These are phyloP conservation scores for Rhynchospora tenuis DNA, from an alignment of 176 grass and related monocot species.

Conservation along the genomic window DNA sequence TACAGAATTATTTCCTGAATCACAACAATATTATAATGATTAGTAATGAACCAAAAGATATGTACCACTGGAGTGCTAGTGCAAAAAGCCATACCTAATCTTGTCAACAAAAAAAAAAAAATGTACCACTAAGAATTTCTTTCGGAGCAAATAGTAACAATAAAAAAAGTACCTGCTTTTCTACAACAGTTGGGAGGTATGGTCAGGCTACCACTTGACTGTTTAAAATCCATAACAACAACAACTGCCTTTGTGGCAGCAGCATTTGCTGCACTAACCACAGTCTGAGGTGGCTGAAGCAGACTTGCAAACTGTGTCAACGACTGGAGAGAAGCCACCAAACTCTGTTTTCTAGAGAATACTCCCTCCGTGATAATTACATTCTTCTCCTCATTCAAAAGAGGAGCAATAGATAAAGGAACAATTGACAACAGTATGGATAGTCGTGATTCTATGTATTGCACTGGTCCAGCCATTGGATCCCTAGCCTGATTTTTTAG, in stretches of 20 bases:
- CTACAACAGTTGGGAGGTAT: background rate
- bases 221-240: slow-evolving; percentile 33
- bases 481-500: slow-evolving; percentile 56
- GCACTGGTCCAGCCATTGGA: slow-evolving; percentile 69
- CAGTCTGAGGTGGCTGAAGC: slow-evolving; percentile 68
- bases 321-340: slow-evolving; percentile 73
- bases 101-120: background rate
- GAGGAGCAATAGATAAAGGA: slow-evolving; percentile 54
- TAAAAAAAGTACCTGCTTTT: background rate
- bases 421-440: slow-evolving; percentile 76
- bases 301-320: slow-evolving; percentile 70
- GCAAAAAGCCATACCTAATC: too few relatives aligned
- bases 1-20: too few relatives aligned
- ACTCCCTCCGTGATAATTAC: slow-evolving; percentile 28
- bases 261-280: slow-evolving; percentile 58
- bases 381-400: slow-evolving; percentile 66
- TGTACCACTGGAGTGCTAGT: too few relatives aligned
- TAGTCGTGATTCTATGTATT: slow-evolving; percentile 72
- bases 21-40: too few relatives aligned
- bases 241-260: slow-evolving; percentile 75
- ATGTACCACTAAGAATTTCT: background rate
- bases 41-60: too few relatives aligned
- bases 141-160: background rate
- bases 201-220: background rate
- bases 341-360: slow-evolving; percentile 45